phyloP scores from a whole-genome alignment of 768 basidiomycete genomes.

The Cystobasidium onofrii region DNA sequence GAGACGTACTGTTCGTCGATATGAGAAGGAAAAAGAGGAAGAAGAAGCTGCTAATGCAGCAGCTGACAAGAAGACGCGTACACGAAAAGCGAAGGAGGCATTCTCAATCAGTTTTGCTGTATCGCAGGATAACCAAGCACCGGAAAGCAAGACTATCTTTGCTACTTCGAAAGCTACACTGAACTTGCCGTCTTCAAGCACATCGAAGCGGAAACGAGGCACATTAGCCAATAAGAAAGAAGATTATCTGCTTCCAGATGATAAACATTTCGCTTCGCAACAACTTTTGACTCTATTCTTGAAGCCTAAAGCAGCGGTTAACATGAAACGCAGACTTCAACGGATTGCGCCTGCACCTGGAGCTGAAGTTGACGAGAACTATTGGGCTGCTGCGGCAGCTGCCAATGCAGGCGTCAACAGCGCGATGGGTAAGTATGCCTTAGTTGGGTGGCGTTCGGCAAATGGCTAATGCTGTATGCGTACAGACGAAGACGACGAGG shows the following conservation, averaged over 20 bases:
- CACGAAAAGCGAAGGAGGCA: slow-evolving; percentile 59
- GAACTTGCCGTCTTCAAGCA: slow-evolving; percentile 54
- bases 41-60: slow-evolving; percentile 5
- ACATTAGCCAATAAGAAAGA: slow-evolving; percentile 58
- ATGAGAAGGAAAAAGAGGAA: not conserved
- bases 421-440: not conserved
- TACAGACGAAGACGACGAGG: slow-evolving; percentile 58
- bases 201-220: slow-evolving; percentile 48
- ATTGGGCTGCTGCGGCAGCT: slow-evolving; percentile 93
- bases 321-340: slow-evolving; percentile 56
- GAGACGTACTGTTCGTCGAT: slow-evolving; percentile 44
- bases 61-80: slow-evolving; percentile 43
- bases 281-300: slow-evolving; percentile 86
- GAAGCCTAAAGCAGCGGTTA: slow-evolving; percentile 90
- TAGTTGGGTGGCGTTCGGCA: not conserved
- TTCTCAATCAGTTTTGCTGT: slow-evolving; percentile 67
- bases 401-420: slow-evolving; percentile 52
- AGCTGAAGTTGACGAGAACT: slow-evolving; percentile 89
- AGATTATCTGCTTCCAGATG: slow-evolving; percentile 77
- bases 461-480: not conserved
- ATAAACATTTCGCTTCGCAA: slow-evolving; percentile 90
- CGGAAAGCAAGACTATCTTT: slow-evolving; percentile 35
- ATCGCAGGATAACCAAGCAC: slow-evolving; percentile 54
- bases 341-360: not conserved
- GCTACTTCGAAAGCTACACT: slow-evolving; percentile 63